Base-by-base conservation (phyloP, 345 rosid species). In the Eucalyptus leucophloia region DNA sequence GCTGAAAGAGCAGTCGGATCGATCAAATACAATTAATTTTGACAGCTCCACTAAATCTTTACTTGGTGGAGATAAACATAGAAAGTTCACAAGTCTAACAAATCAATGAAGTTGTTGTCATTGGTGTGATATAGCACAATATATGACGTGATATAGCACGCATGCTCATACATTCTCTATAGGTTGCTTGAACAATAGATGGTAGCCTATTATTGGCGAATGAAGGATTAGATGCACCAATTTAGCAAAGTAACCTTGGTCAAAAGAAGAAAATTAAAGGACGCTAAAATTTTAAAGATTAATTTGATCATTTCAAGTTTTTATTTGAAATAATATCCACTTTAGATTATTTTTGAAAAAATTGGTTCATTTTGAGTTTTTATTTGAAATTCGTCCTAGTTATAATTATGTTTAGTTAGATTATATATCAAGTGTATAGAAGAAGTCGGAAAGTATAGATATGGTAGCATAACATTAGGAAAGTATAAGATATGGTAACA, bases 291-390 rank as follows among this genome's bases (percentile, higher is more conserved):
- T 26, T 26, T 28, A 0, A 2, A 58, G 65, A 58, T 3, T 58
- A 58, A 58, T 58, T 58, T 58, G 0, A 0, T 26, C 1, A 26
- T 58, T 58, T 58, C 2, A 11, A 58, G 6, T 26, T 0, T 5
- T 18, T 58, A 24, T 58, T 26, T 26, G 7, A 58, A 26, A 58
- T 0, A 58, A 58, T 58, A 11, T 58, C 5, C 0, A 26, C 2
- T 24, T 26, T 26, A 3, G 1, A 58, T 2, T 58, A 1, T 58
- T 58, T 58, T 58, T 23, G 30, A 5, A 56, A 56, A 51, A 51
- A 51, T 51, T 0, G 0, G 56, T 51, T 53, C 0, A 19, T 10
- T 53, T 0, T 1, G 0, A 0, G 3, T 26, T 3, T 2, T 24
- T 56, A 19, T 0, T 56, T 56, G 62, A 58, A 58, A 58, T 24